phyloP scores from a whole-genome alignment of 169 alveolate species.

The Cytauxzoon felis region DNA sequence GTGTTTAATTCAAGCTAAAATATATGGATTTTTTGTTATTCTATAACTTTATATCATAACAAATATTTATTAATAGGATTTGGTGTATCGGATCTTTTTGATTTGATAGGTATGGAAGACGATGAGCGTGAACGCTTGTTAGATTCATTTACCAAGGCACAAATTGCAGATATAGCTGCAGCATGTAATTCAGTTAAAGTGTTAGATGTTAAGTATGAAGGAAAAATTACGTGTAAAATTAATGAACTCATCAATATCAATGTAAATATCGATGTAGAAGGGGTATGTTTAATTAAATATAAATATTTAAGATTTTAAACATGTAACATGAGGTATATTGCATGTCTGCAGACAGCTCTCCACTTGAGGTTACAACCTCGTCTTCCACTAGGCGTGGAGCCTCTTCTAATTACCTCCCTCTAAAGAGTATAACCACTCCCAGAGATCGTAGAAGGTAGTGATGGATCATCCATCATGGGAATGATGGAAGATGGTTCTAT shows the following conservation, averaged over 20 bases:
- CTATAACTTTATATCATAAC: no score
- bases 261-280: conserved; percentile 48
- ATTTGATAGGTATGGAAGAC: conserved; percentile 94
- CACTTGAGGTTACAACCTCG: no score
- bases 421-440: no score
- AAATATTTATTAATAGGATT: conserved; percentile 39
- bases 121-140: conserved; percentile 85
- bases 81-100: conserved; percentile 88
- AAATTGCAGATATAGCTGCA: conserved; percentile 80
- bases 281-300: conserved; percentile 41
- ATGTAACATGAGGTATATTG: conserved; percentile 3
- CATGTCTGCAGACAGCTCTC: conserved; percentile 10
- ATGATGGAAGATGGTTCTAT: no score
- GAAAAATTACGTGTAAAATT: conserved; percentile 31
- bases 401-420: no score
- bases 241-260: neutral
- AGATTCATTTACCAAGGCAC: conserved; percentile 68
- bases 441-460: no score
- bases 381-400: no score
- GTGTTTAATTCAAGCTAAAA: no score
- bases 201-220: conserved; percentile 69
- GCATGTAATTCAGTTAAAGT: conserved; percentile 87
- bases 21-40: no score
- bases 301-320: conserved; percentile 53
- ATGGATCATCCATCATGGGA: no score